Base-by-base conservation (phyloP, 2,329 filamentous ascomycete genomes). In the Claviceps cyperi region DNA sequence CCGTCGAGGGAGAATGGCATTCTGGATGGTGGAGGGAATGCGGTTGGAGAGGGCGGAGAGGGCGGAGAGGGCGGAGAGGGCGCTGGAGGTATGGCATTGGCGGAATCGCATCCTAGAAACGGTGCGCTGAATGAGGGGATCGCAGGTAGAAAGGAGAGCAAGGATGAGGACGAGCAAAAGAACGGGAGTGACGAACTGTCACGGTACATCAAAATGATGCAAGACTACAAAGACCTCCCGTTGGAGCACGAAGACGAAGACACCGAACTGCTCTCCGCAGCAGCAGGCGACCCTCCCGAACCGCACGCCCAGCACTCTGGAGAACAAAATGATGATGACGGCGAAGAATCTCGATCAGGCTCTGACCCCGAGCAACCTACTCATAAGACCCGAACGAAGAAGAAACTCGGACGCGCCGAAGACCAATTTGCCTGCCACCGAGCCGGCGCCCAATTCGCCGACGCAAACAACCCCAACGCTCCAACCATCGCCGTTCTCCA, bases 401-500 rank as follows among this genome's bases (percentile, higher is more conserved):
- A 14, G 11, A 69, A 69, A 52, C 53, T 56, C 1, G 56, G 64
- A 8, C 35, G 57, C 3, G 71, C 68, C 53, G 69, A 75, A 50
- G 71, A 76, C 32, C 68, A 67, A 1, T 81, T 80, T 53, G 68
- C 70, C 14, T 81, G 78, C 58, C 73, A 77, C 61, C 69, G 65
- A 36, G 75, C 74, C 2, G 75, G 76, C 9, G 71, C 66, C 2
- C 69, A 66, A 47, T 65, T 70, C 36, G 61, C 62, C 4, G 61
- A 66, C 14, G 59, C 66, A 0, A 61, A 68, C 13, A 86, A 84
- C 56, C 86, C 87, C 0, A 97, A 96, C 61, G 69, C 71, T 1
- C 70, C 76, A 13, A 94, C 86, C 0, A 89, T 95, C 47, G 76
- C 84, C 45, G 71, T 92, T 2, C 70, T 96, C 5, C 78, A 88